Conservation (phyloP, 768 basidiomycete species). For the Arthromyces matolae region DNA sequence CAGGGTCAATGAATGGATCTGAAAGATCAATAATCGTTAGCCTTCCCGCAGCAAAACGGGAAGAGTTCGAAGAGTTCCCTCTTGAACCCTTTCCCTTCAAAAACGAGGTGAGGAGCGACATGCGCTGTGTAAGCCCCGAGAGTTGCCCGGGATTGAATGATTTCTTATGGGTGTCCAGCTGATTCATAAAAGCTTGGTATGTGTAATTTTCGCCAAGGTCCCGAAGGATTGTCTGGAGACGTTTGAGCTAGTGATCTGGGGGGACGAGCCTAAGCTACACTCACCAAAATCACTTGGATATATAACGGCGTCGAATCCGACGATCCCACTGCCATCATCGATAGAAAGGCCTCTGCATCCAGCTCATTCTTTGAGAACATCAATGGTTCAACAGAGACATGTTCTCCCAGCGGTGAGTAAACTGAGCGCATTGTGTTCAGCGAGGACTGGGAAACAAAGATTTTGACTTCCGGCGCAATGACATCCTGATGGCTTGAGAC, state of each 20-base stretch:
- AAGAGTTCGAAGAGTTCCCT: too few species aligned
- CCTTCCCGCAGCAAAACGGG: conserved; percentile 50
- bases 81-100: too few species aligned
- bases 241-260: too few species aligned
- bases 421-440: conserved; percentile 56
- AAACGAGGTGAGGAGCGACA: conserved; percentile 59
- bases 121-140: conserved; percentile 56
- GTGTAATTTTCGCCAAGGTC: conserved; percentile 59
- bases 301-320: conserved; percentile 64
- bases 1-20: conserved; percentile 68
- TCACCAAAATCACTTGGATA: conserved; percentile 63
- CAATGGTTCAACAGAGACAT: conserved; percentile 52
- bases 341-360: conserved; percentile 66
- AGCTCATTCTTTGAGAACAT: conserved; percentile 56
- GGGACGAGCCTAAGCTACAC: conserved; percentile 17
- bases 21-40: conserved; percentile 70
- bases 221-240: conserved; percentile 51
- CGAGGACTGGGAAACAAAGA: conserved; percentile 61
- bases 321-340: conserved; percentile 73
- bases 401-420: conserved; percentile 47
- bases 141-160: conserved; percentile 57
- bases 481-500: conserved; percentile 28
- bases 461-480: conserved; percentile 33
- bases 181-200: conserved; percentile 44
- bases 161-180: conserved; percentile 42